Evolutionary conservation across 306 rosid genomes (phyloP).

Genomic region (Ormosia emarginata): DNA sequence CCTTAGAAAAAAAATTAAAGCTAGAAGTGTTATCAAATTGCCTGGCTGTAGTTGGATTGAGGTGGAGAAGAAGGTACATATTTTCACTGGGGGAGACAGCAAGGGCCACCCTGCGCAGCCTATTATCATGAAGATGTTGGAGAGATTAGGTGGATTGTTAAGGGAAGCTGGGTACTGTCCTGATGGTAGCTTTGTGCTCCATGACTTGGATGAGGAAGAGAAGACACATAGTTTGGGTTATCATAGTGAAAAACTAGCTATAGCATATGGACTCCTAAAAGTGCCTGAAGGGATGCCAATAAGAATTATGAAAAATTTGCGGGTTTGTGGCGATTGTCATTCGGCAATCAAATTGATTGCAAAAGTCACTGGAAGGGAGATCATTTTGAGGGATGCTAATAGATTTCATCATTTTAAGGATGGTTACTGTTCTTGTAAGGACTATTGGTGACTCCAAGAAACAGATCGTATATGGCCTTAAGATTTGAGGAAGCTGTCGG

Average conservation of each 20-base stretch:
- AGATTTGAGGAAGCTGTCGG: slow-evolving; percentile 12
- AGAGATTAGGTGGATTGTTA: slow-evolving; percentile 50
- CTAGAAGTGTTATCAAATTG: slow-evolving; percentile 53
- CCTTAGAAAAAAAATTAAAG: slow-evolving; percentile 43
- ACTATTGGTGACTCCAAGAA: slow-evolving; percentile 55
- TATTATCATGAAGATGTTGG: slow-evolving; percentile 47
- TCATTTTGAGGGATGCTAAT: slow-evolving; percentile 70
- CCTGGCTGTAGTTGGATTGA: slow-evolving; percentile 83
- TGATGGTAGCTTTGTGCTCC: slow-evolving; percentile 68
- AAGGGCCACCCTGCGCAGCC: slow-evolving; percentile 61
- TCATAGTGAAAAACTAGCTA: slow-evolving; percentile 74
- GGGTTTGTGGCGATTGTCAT: slow-evolving; percentile 82
- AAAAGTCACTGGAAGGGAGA: slow-evolving; percentile 71
- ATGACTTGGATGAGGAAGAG: slow-evolving; percentile 82
- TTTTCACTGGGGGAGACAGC: slow-evolving; percentile 63
- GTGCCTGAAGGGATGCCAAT: slow-evolving; percentile 59
- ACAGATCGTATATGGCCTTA: not conserved
- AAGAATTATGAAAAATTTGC: slow-evolving; percentile 72
- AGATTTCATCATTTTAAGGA: slow-evolving; percentile 76
- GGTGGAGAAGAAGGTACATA: slow-evolving; percentile 60
- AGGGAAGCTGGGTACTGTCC: slow-evolving; percentile 76
- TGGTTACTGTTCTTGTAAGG: slow-evolving; percentile 67
- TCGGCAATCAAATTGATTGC: slow-evolving; percentile 67
- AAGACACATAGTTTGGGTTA: slow-evolving; percentile 57
- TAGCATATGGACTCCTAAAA: slow-evolving; percentile 72